Conservation (phyloP, 2,329 filamentous ascomycete species). For the Chalaropsis thielavioides region DNA sequence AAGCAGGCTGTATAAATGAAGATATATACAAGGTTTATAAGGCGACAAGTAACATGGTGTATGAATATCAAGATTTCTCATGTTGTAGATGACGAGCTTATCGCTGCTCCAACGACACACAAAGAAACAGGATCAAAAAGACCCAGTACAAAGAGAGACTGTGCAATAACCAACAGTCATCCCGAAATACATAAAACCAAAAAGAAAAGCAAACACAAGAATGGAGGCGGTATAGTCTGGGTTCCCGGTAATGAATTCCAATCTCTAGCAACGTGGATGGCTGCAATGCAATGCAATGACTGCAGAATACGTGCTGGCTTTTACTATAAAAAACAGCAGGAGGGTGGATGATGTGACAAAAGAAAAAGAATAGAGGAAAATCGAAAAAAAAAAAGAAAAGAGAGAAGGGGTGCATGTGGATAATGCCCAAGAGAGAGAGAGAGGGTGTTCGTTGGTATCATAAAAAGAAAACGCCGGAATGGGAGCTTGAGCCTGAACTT, state of each 20-base stretch:
- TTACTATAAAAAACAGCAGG: neutral
- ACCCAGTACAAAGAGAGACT: neutral
- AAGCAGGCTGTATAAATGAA: neutral
- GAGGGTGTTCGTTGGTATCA: neutral
- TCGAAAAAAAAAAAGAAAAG: neutral
- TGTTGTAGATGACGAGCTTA: no score
- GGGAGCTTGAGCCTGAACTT: neutral
- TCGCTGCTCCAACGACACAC: neutral
- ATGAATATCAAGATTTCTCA: neutral
- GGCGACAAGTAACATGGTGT: neutral
- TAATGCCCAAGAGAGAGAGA: neutral
- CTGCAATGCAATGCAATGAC: neutral
- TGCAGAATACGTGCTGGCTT: neutral
- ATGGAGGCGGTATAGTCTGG: constrained; percentile 3
- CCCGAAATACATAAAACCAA: neutral
- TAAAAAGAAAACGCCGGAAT: neutral
- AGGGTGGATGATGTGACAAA: neutral
- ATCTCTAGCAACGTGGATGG: neutral
- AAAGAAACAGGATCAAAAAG: neutral
- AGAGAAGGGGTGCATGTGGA: neutral
- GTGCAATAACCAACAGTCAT: neutral
- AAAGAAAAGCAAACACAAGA: constrained; percentile 5
- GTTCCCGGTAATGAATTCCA: constrained; percentile 1
- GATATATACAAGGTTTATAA: no score
- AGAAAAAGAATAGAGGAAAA: neutral